Evolutionary conservation across 495 filamentous ascomycete genomes (phyloP).

Genomic region (Penicillium odoratum): DNA sequence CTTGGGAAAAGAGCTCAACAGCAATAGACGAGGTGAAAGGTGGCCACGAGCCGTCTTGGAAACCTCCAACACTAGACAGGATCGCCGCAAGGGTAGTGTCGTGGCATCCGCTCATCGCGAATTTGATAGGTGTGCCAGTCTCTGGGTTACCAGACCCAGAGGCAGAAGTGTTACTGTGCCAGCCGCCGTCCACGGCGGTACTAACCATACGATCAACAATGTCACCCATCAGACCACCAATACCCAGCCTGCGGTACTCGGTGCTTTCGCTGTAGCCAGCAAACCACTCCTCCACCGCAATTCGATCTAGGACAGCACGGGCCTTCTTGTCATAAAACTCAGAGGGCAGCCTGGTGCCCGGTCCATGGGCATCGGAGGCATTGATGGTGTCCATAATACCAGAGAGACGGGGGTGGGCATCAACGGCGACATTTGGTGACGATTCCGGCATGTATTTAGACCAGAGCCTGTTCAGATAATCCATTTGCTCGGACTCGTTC

Average conservation of each 20-base stretch:
- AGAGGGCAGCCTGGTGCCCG: conserved; percentile 69
- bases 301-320: conserved; percentile 68
- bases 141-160: conserved; percentile 38
- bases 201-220: conserved; percentile 81
- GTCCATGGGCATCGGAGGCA: conserved; percentile 81
- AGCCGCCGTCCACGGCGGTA: conserved; percentile 59
- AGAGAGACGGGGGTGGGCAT: conserved; percentile 77
- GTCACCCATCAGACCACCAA: conserved; percentile 82
- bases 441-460: conserved; percentile 82
- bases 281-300: conserved; percentile 92
- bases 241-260: conserved; percentile 85
- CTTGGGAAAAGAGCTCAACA: conserved; percentile 77
- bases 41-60: conserved; percentile 74
- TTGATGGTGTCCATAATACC: conserved; percentile 96
- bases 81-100: conserved; percentile 89
- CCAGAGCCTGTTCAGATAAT: conserved; percentile 71
- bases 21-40: conserved; percentile 91
- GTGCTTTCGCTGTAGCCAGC: conserved; percentile 76
- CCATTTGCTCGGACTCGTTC: conserved; percentile 83
- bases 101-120: conserved; percentile 84
- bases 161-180: conserved; percentile 58
- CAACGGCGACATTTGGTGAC: conserved; percentile 69
- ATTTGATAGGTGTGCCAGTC: conserved; percentile 59
- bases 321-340: conserved; percentile 86
- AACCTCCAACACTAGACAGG: conserved; percentile 76